Base-by-base conservation (phyloP, 768 basidiomycete species). In the Russula sp. region DNA sequence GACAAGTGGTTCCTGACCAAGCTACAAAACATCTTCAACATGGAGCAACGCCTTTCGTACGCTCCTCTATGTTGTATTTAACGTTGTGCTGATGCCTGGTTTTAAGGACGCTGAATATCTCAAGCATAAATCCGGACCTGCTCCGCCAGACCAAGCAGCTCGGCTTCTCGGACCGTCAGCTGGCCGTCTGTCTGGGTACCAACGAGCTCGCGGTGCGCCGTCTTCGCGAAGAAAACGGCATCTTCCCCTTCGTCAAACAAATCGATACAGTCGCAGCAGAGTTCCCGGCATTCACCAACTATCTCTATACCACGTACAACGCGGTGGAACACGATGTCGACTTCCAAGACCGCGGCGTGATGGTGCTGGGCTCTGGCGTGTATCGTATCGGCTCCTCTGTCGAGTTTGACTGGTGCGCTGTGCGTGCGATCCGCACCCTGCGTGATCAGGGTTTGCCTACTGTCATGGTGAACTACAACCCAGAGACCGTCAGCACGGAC, bases 401-500 rank as follows among this genome's bases (percentile, higher is more conserved):
- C 75, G 96, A 99, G 77, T 98, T 99, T 76, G 96, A 98, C 73
- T 99, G 96, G 96, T 98, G 96, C 74, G 97, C 96, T 16, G 96
- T 99, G 57, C 88, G 95, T 54, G 94, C 95, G 37, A 98, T 98
- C 72, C 80, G 96, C 68, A 98, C 97, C 0, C 80, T 99, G 34
- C 92, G 95, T 67, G 91, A 96, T n/a, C 87, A 91, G 70, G 94
- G 95, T 18, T 77, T 94, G 54, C 92, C 91, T 66, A 98, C 96
- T 4, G 85, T 98, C 75, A 99, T 98, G 96, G 90, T 98, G 78
- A 98, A 99, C 78, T 98, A 98, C 77, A 98, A 99, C 75, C 97
- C 96, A 14, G 96, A 98, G 78, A 99, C 97, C 1, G 97, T 99
- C 74, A 94, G 91, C 71, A 98, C 97, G 37, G 96, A 98, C 75